These are phyloP conservation scores for Rhododendron ovatum DNA, from an alignment of 148 eudicot species.

Conservation along the genomic window DNA sequence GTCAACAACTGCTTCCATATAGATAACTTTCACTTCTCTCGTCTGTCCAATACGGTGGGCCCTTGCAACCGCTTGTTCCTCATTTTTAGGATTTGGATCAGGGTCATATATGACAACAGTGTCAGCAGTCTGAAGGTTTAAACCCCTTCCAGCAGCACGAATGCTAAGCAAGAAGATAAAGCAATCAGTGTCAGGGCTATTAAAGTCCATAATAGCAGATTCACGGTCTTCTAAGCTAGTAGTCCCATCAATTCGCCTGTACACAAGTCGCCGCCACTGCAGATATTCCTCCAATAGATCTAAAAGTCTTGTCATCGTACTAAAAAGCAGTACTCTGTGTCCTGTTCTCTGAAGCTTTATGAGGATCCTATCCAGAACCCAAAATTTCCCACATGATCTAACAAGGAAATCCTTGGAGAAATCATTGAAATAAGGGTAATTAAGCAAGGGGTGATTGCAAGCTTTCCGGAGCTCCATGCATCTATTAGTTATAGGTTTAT, in stretches of 20 bases:
- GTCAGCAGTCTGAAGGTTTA: conserved; percentile 96
- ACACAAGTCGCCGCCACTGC: conserved; percentile 91
- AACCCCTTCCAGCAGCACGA: conserved; percentile 97
- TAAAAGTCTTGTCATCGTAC: conserved; percentile 97
- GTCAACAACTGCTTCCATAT: conserved; percentile 97
- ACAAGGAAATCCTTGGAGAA: conserved; percentile 90
- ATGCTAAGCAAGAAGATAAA: conserved; percentile 96
- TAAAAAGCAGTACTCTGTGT: conserved; percentile 95
- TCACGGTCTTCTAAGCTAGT: conserved; percentile 97
- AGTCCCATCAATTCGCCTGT: conserved; percentile 90
- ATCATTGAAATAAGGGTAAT: conserved; percentile 80
- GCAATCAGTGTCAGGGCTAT: conserved; percentile 71
- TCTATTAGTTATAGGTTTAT: conserved; percentile 69
- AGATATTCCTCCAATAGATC: conserved; percentile 93
- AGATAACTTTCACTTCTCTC: conserved; percentile 96
- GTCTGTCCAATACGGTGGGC: conserved; percentile 98
- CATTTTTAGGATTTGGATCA: conserved; percentile 98
- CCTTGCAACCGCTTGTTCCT: conserved; percentile 99
- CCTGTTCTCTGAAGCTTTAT: conserved; percentile 94
- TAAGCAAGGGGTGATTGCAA: conserved; percentile 95
- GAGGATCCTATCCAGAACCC: conserved; percentile 86
- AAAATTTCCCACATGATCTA: conserved; percentile 89
- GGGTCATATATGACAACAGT: conserved; percentile 97
- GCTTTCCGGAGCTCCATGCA: conserved; percentile 97
- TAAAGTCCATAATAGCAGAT: conserved; percentile 91